Evolutionary conservation across 306 rosid species (phyloP), one percentile per base, ranked within the genome.

Genomic region (Dalbergia cultrata): DNA sequence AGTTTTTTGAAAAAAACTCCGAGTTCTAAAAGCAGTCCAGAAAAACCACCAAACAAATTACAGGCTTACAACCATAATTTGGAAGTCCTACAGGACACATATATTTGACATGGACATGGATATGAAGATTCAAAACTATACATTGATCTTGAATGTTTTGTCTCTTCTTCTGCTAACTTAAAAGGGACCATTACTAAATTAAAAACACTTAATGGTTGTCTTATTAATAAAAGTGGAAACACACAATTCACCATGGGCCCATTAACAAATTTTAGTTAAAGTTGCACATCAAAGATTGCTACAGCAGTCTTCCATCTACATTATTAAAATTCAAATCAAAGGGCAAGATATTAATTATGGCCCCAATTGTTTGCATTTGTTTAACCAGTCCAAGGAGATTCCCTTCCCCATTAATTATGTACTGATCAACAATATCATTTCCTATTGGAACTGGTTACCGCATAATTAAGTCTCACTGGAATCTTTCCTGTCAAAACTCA

Each of bases 261-360:
- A 44, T 68, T 68, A 26, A 26, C 39, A 47, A 33, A 58, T 68
- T 56, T 68, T 58, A 52, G 76, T 44, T 54, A 58, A 52, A 31
- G 69, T n/a, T 1, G 68, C 82, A 41, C 58, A 67, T 69, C 76
- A 43, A 17, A 35, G 41, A 31, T 17, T 8, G 53, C 77, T 12
- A 43, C 70, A 4, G 0, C 43, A 50, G 33, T 78, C 53, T 56
- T n/a, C 50, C 68, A 37, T 26, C 67, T 16, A 14, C 18, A 11
- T 67, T 10, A 53, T 19, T 6, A 75, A 21, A 62, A 69, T 49
- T 53, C 62, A 72, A 22, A 63, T 17, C 26, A 70, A 70, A 54
- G 7, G 9, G 9, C 11, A 0, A 26, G 31, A 26, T 71, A 31
- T 35, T 37, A 37, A 17, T 44, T 26, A 57, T 67, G 45, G 16